Percentiles rank a stretch among this genome's conserved stretches.
Evolutionary conservation across 179 eudicot species (phyloP).

Genomic region (Patellifolia procumbens): DNA sequence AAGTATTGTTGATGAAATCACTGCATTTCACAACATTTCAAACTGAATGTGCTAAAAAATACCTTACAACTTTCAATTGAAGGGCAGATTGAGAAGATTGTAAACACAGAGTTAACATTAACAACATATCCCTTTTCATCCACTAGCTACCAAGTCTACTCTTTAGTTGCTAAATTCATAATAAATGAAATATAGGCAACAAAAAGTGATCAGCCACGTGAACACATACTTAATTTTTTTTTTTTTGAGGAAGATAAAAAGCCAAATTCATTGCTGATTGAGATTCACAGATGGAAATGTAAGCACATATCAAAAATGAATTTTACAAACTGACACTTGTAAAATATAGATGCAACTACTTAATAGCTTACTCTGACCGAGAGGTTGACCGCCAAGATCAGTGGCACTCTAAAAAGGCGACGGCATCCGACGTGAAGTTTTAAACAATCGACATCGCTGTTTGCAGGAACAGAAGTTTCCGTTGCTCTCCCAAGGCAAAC

Average conservation of each 20-base stretch:
- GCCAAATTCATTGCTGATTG: not conserved
- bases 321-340: conserved; percentile 2
- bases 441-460: conserved; percentile 30
- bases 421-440: conserved; percentile 51
- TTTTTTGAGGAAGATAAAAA: not conserved
- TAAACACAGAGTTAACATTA: no score
- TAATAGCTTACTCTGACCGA: conserved; percentile 28
- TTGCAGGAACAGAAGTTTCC: conserved; percentile 30
- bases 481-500: conserved; percentile 27
- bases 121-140: no score
- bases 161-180: no score
- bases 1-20: no score
- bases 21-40: no score
- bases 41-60: no score
- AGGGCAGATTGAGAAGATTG: no score
- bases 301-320: conserved; percentile 1
- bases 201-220: no score
- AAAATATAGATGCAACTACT: conserved; percentile 22
- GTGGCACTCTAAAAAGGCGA: conserved; percentile 75
- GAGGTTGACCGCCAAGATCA: conserved; percentile 43
- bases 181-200: no score
- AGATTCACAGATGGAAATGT: not conserved
- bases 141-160: no score
- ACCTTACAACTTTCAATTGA: no score
- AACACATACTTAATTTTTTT: no score